Evolutionary conservation across 2,329 filamentous ascomycete genomes (phyloP), one percentile per base, ranked within the genome.

Genomic region (Phyllosticta citriasiana): DNA sequence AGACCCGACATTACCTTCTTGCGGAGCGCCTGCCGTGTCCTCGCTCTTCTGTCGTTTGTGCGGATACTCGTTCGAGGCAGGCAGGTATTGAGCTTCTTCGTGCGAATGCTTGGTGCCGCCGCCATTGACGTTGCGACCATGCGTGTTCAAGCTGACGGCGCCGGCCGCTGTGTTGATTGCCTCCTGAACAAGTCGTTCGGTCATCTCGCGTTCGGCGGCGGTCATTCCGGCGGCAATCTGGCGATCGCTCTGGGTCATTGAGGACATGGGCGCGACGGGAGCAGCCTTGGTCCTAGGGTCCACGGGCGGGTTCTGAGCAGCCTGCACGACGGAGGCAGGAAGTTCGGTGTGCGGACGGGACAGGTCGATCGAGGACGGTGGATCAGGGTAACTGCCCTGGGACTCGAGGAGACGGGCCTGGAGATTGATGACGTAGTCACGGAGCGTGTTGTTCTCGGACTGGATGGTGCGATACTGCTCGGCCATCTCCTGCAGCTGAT

Each of bases 371-470:
- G 90, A 90, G 1, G 88, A 80, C 0, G 93, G 93, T 9, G 92
- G 87, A 64, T 88, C 88, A 0, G 94, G 94, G 60, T 89, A 86
- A 67, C 96, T 91, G 70, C 88, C 88, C 68, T 91, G 86, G 2
- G 86, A 83, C 67, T 97, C 92, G 63, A 97, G 81, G 40, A 97
- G 82, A 51, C 90, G 86, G 4, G 88, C 88, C 74, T 99, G 94
- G 16, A 99, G 81, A 67, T 88, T 88, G 71, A 97, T 88, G 66
- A 97, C 88, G 76, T 97, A 97, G 73, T 97, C 91, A 67, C 92
- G 87, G 52, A 99, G 80, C 64, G 89, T 85, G 72, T 92, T 94
- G 76, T 97, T 96, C 73, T 99, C 93, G 27, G 84, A 80, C 71
- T 96, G 90, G 26, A 96, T 78, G n/a, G 82, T 78, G 73, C 96